Conservation (phyloP, 1,284 basidiomycete genomes). For the Ganoderma lingzhi region DNA sequence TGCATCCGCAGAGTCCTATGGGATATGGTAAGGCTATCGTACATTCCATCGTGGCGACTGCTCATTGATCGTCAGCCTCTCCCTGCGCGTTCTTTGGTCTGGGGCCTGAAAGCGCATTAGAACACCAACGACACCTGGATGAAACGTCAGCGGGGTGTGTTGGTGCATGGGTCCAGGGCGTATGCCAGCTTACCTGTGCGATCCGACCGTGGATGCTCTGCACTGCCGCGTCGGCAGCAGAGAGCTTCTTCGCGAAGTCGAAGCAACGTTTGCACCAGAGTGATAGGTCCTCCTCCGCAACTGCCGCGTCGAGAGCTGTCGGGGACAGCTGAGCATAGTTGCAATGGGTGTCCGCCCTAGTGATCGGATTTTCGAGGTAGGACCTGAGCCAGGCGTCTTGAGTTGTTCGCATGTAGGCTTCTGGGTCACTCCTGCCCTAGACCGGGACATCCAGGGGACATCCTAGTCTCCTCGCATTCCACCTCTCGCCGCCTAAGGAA, state of each 20-base stretch:
- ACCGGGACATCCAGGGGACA: not conserved
- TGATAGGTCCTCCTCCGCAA: not conserved
- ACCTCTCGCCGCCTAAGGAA: too few relatives aligned
- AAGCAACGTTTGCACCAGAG: not conserved
- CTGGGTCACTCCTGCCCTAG: too few relatives aligned
- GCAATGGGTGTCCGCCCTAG: not conserved
- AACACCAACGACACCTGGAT: not conserved
- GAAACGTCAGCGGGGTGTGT: not conserved
- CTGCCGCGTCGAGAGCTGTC: not conserved
- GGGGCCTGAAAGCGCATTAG: not conserved
- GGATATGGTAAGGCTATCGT: too few relatives aligned
- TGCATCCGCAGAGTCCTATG: not conserved
- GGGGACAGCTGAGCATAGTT: too few relatives aligned
- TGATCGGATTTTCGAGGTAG: not conserved
- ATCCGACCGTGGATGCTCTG: not conserved
- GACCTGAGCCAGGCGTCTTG: conserved; percentile 1
- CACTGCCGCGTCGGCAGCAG: not conserved
- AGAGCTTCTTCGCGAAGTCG: not conserved
- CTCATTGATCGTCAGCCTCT: not conserved
- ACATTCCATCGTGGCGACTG: too few relatives aligned
- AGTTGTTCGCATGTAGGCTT: not conserved
- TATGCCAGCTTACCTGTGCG: not conserved
- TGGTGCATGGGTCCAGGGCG: not conserved
- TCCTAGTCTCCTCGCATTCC: not conserved
- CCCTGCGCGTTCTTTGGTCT: not conserved